Conservation (phyloP, 345 rosid species). For the Toxicodendron radicans region DNA sequence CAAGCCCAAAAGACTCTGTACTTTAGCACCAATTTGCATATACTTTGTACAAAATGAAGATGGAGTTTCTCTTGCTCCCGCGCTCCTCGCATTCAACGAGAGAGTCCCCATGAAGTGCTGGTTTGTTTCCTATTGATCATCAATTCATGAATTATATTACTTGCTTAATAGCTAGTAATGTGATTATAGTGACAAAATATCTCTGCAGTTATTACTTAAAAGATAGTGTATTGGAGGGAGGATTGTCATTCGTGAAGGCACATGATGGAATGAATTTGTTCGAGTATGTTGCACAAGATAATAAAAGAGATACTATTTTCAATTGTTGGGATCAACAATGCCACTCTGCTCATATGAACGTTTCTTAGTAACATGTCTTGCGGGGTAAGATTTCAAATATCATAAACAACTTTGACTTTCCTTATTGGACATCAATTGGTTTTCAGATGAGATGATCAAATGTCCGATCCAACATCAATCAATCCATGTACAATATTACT, state of each 20-base stretch:
- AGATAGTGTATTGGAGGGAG: constrained; percentile 39
- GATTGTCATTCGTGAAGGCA: constrained; percentile 29
- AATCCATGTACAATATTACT: no score
- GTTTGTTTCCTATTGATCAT: constrained; percentile 8
- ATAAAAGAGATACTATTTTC: constrained; percentile 18
- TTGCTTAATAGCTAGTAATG: no score
- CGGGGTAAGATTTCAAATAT: no score
- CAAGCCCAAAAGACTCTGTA: constrained; percentile 27
- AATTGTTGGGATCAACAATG: no score
- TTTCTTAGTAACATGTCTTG: no score
- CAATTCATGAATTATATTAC: no score
- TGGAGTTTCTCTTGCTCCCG: constrained; percentile 18
- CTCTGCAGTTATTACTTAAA: constrained; percentile 34
- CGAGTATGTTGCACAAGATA: constrained; percentile 24
- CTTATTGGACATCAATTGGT: no score
- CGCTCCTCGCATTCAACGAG: constrained; percentile 9
- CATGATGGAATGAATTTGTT: constrained; percentile 27
- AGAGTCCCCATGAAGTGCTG: constrained; percentile 15
- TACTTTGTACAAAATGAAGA: constrained; percentile 24
- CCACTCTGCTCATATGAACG: no score
- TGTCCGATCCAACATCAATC: no score
- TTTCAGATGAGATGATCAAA: no score
- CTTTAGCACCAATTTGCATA: constrained; percentile 27
- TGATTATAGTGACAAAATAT: background rate
- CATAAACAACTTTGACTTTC: no score